These are phyloP conservation scores for Cynara cardunculus DNA, from an alignment of 129 eudicot genomes.

Conservation along the genomic window DNA sequence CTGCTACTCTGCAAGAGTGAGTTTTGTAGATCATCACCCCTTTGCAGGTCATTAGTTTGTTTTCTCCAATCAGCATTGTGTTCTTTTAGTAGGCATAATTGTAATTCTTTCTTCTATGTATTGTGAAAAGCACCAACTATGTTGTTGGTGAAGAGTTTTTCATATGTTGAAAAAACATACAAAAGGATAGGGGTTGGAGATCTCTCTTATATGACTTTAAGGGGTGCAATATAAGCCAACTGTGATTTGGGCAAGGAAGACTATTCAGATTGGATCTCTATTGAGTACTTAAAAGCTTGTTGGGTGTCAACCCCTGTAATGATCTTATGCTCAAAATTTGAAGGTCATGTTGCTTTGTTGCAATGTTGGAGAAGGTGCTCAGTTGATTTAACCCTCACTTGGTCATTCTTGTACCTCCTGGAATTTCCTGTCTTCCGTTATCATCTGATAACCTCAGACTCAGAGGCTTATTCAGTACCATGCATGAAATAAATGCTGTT, in stretches of 20 bases:
- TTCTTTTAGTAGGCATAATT: background rate
- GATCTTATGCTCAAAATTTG: too few species aligned
- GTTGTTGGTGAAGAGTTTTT: too few species aligned
- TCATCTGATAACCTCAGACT: background rate
- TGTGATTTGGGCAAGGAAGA: background rate
- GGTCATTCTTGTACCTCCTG: background rate
- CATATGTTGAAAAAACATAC: too few species aligned
- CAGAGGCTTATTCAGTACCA: background rate
- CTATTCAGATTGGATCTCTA: background rate
- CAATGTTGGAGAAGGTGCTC: background rate
- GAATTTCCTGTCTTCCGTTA: background rate
- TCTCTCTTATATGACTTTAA: too few species aligned
- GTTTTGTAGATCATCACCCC: background rate
- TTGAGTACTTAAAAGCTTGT: too few species aligned
- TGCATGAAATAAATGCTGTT: background rate
- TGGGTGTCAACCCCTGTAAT: too few species aligned
- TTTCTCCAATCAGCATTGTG: background rate
- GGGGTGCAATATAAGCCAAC: background rate
- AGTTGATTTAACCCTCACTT: background rate
- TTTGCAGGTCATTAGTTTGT: background rate
- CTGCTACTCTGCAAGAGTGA: background rate
- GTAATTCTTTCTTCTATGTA: background rate
- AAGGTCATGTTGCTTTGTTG: conserved; percentile 8
- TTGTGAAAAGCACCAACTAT: background rate
- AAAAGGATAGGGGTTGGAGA: too few species aligned